Base-by-base conservation (phyloP, 1,139 yeast genomes). In the Lodderomyces oxycetoniae region DNA sequence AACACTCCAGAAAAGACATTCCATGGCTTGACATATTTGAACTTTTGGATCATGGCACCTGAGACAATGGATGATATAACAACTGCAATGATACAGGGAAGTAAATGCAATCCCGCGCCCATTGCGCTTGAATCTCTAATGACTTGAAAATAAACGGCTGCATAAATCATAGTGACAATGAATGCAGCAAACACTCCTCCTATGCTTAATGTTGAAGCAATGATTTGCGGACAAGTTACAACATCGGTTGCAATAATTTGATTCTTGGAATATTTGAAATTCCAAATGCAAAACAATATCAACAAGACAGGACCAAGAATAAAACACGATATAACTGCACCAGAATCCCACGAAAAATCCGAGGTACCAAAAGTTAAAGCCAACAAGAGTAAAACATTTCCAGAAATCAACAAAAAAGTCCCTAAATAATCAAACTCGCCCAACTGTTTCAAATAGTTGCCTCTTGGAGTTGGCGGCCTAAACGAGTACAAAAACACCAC, bases 381-480 rank as follows among this genome's bases (percentile, higher is more conserved):
- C 57, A 41, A 73, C 43, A 31, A 76, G 66, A 42, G 74, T 52
- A 56, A 37, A 63, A 57, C 37, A 30, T 71, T 52, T 0, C 74
- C 72, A 1, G 67, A 60, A 3, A 73, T 57, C 28, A 75, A 56
- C 15, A 71, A 53, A 27, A 71, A 39, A 11, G 71, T 60, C 0
- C 83, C 83, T 10, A 58, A 38, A 42, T 64, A 74, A 49, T 77
- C 83, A 31, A 76, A 64, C 32, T 60, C 53, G 39, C 53, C 51
- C 42, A 68, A 47, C 46, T 64, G 64, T 13, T 60, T 59, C 22
- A 38, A 44, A 17, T 39, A 48, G 33, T 44, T 33, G 49, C 45
- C 41, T 25, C 43, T 49, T 4, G 62, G 51, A 28, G 40, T 43
- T n/a, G 69, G 69, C 3, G 68, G 67, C 30, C 59, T 52, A 44